Base-by-base conservation (phyloP, 306 rosid genomes). In the Acacia crassicarpa region DNA sequence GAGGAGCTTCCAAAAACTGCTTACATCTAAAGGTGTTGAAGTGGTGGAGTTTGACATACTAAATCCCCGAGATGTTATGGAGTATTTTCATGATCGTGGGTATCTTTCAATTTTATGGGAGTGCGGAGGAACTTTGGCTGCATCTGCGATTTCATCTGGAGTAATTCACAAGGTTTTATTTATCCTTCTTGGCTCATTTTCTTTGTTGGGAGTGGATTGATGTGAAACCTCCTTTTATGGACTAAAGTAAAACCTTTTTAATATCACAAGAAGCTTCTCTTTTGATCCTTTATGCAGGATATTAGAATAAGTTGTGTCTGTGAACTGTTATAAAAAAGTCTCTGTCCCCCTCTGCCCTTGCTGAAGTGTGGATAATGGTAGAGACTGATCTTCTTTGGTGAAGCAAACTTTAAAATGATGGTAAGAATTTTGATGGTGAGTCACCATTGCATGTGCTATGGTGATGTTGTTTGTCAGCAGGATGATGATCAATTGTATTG, bases 11-110 rank as follows among this genome's bases (percentile, higher is more conserved):
- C 99, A 95, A 90, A 95, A 93, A 86, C 69, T 85, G 32, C 99
- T 95, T 89, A 98, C 99, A 65, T 92, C 97, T 0, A 95, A 93
- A 91, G 99, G 98, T 81, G 92, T 95, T 74, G 99, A 95, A 86
- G 98, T 95, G 27, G 92, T 95, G 77, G 99, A 95, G 89, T 93
- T 95, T 67, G 97, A 95, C 82, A 91, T 89, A 45, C 83, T 95
- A 75, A 93, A 92, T 80, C 88, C 97, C 53, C 84, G 91, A 70
- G 97, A 95, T 43, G 92, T 95, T 11, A 92, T 95, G 98, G 99
- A 95, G 73, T 92, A 95, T 82, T 93, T 93, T 81, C 92, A 92
- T 32, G 91, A 90, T 87, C 97, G 98, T 10, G 98, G 98, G 25
- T 89, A 89, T 87, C 97, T 95, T 88, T 95, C 97, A 22, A 86